Percentiles rank a stretch among this genome's conserved stretches.
Conservation (phyloP, 116 monocot genomes). For the Iris pallida region DNA sequence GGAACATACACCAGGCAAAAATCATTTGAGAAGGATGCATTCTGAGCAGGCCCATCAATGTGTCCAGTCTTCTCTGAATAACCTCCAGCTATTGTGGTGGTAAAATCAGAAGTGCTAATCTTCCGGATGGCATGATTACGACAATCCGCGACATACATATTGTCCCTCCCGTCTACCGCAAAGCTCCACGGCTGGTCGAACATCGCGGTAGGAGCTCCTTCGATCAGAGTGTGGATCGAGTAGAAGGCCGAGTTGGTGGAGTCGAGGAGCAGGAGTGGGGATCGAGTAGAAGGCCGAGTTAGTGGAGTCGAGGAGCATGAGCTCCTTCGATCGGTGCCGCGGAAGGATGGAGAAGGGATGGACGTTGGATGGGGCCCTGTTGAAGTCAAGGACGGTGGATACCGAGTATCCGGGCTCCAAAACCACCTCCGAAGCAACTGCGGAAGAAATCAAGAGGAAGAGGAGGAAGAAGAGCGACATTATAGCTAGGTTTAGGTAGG, state of each 20-base stretch:
- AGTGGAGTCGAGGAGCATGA: slow-evolving; percentile 26
- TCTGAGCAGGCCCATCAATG: slow-evolving; percentile 67
- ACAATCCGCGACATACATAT: slow-evolving; percentile 42
- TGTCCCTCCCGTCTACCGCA: slow-evolving; percentile 24
- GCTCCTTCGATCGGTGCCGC: slow-evolving; percentile 9
- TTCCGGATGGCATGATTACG: slow-evolving; percentile 30
- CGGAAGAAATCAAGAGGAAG: neutral
- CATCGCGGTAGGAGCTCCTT: slow-evolving; percentile 2
- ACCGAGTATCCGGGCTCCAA: slow-evolving; percentile 35
- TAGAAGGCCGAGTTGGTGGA: slow-evolving; percentile 8
- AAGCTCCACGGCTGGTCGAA: slow-evolving; percentile 30
- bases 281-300: slow-evolving; percentile 36
- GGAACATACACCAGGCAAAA: slow-evolving; percentile 52
- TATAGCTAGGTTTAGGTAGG: too few species aligned
- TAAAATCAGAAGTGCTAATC: slow-evolving; percentile 39
- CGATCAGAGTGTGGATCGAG: slow-evolving; percentile 14
- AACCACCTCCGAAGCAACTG: slow-evolving; percentile 10
- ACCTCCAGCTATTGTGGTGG: slow-evolving; percentile 71
- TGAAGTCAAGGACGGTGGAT: slow-evolving; percentile 32
- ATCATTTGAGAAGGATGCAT: slow-evolving; percentile 64
- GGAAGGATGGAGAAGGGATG: slow-evolving; percentile 27
- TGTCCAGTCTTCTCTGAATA: slow-evolving; percentile 41
- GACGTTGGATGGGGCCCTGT: slow-evolving; percentile 6
- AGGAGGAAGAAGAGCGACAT: neutral
- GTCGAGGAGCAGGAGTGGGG: slow-evolving; percentile 12